A percentile compares a stretch with the other conserved stretches of the same genome.
phyloP scores from a whole-genome alignment of 2,329 filamentous ascomycete species.

The Gnomoniopsis sp. region DNA sequence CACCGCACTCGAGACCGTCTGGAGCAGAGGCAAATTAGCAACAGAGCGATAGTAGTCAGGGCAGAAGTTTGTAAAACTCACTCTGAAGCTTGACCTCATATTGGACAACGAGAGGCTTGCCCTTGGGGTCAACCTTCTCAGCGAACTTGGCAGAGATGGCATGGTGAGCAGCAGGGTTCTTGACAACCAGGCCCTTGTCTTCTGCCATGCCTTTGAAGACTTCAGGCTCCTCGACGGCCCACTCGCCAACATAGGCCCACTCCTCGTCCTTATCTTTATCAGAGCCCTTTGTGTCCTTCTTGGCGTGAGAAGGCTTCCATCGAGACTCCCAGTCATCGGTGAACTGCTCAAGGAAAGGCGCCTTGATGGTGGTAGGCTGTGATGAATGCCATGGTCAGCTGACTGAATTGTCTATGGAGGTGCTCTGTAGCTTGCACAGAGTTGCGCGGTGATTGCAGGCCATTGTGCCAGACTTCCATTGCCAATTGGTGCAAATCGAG shows the following conservation, averaged over 20 bases:
- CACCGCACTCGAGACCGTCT: conserved; percentile 96
- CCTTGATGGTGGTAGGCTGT: conserved; percentile 84
- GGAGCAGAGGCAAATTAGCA: conserved; percentile 14
- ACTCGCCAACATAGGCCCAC: conserved; percentile 96
- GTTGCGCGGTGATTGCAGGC: neutral
- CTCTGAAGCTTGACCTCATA: conserved; percentile 99
- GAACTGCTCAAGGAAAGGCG: conserved; percentile 97
- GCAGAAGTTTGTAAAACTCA: conserved; percentile 44
- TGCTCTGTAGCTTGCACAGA: neutral
- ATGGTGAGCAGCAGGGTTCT: conserved; percentile 97
- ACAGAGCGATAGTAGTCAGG: neutral
- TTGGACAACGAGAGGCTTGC: conserved; percentile 93
- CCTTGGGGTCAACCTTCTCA: conserved; percentile 95
- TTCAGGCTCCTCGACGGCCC: conserved; percentile 90
- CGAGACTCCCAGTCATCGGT: conserved; percentile 90
- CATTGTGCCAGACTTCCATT: neutral
- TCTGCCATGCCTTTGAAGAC: conserved; percentile 90
- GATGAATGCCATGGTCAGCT: conserved; percentile 3
- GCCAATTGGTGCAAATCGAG: neutral
- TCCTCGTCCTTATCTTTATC: conserved; percentile 76
- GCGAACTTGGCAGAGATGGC: conserved; percentile 99
- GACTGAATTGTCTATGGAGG: neutral
- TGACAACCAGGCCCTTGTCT: conserved; percentile 95
- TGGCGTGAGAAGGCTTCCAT: conserved; percentile 94
- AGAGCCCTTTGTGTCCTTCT: conserved; percentile 79